Base-by-base conservation (phyloP, 108 stramenopile species). In the Nitzschia palea region DNA sequence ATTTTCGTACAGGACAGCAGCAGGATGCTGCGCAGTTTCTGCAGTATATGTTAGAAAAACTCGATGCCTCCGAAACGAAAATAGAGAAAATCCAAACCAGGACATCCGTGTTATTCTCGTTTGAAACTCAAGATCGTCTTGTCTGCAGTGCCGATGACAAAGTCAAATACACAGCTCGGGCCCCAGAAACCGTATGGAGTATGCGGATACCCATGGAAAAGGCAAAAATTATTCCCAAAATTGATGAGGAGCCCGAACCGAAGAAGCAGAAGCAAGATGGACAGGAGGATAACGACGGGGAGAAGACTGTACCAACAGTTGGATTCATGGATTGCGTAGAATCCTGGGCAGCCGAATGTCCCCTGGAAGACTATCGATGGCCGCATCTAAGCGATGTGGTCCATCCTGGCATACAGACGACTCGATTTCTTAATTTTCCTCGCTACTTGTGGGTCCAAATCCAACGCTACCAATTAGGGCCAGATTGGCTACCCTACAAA, bases 21-120 rank as follows among this genome's bases (percentile, higher is more conserved):
- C 99, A 99, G 78, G 99, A 99, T 84, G 97, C 97, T 17, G 90
- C 91, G 12, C 97, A 98, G 76, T 99, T 94, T 71, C 78, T 99
- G 51, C 89, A 88, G 55, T 87, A 97, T 79, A 66, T 97, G 28
- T 78, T 98, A 57, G 97, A 98, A 62, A 74, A 77, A 44, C 44
- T 98, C 30, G 78, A 88, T 61, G 68, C 90, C 26, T 88, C 89
- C 32, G 97, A 97, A 70, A 44, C 51, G 58, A 82, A 71, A 28
- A 64, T 61, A 40, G 83, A 71, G 44, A 51, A 43, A 23, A 63
- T 57, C 26, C 37, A 74, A 33, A 30, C 48, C 17, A 64, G 73
- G 18, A 65, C 91, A 4, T 87, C 87, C 10, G 71, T 71, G 18
- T 73, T 95, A 8, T 97, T 98, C 67, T 78, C 93, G 15, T 97